Conservation (phyloP, 306 rosid genomes). For the apple (Malus domestica) region ASM211411v1 NC_041789.1:24940501-24941000, state of each 20-base stretch:
- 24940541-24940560: too few species aligned
- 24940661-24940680: neutral
- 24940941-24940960: constrained; percentile 7
- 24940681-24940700: neutral
- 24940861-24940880: constrained; percentile 8
- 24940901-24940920: constrained; percentile 35
- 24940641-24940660: too few species aligned
- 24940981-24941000: neutral
- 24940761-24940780: neutral
- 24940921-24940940: constrained; percentile 9
- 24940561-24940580: too few species aligned
- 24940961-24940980: neutral
- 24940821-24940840: constrained; percentile 26
- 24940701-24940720: neutral
- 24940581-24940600: too few species aligned
- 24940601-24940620: too few species aligned
- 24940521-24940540: too few species aligned
- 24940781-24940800: constrained; percentile 20
- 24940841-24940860: neutral
- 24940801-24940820: constrained; percentile 37
- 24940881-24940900: constrained; percentile 19
- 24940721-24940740: neutral
- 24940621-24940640: too few species aligned
- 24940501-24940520: too few species aligned
- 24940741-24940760: neutral